Evolutionary conservation across 108 stramenopile species (phyloP), one percentile per base, ranked within the genome.

Genomic region (Cyclostephanos tholiformis): DNA sequence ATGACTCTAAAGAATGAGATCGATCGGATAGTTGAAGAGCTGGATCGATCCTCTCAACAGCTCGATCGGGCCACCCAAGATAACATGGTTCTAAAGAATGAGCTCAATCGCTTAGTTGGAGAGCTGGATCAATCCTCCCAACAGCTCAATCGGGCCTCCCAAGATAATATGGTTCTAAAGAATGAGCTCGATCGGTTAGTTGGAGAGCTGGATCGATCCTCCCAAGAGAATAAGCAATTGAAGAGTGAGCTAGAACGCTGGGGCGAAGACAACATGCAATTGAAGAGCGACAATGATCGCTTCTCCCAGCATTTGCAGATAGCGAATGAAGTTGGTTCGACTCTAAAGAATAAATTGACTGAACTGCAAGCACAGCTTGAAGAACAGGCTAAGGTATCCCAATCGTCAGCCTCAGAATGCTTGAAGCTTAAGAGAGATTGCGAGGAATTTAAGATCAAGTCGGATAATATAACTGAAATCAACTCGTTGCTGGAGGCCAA

Each of bases 401-500:
- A 67, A 53, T 58, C 39, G 44, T 50, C 64, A 7, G 46, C 38
- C 30, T 3, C 48, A 52, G 70, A 72, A 17, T 60, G 52, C 19
- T 27, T n/a, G 12, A 4, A 72, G 10, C 43, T 79, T 4, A 39
- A 30, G 4, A 50, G 69, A 0, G 53, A 36, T 20, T 46, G 74
- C 14, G 59, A 80, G 49, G 17, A 29, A 6, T 80, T 50, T 57
- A 51, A 74, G 25, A 53, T 70, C 3, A 67, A 56, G 27, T 26
- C 74, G 30, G 17, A 70, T 10, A 74, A 65, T 9, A 19, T 49
- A 51, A n/a, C 60, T 6, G 73, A 80, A 57, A 41, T 70, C 4
- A 80, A 65, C 17, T 70, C 73, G 16, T 29, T 63, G n/a, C 43
- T 80, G 22, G 68, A 48, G 35, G 7, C 57, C 44, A 80, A 74